Conservation (phyloP, 1,284 basidiomycete genomes). For the Cutaneotrichosporon spelunceum region DNA sequence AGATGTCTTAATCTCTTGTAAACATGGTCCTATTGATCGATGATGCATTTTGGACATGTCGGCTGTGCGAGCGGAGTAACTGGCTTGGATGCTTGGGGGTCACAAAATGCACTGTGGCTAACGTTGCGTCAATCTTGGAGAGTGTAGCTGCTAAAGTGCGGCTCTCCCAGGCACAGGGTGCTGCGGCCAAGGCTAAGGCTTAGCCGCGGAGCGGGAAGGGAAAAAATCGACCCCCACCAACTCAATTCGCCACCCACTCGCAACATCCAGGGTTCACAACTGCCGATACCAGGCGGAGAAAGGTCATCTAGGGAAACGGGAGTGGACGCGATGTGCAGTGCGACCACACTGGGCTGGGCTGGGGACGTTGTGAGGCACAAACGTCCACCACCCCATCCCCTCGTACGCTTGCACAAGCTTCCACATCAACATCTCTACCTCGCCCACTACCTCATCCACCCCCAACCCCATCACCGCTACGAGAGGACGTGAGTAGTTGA, state of each 20-base stretch:
- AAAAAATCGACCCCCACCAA: background rate
- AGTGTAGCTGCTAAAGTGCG: too few species aligned
- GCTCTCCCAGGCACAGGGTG: background rate
- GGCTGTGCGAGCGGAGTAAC: too few species aligned
- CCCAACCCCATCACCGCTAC: background rate
- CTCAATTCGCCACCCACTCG: background rate
- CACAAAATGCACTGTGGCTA: too few species aligned
- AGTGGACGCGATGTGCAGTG: too few species aligned
- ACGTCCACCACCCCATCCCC: background rate
- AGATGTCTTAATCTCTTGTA: too few species aligned
- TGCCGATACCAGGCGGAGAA: too few species aligned
- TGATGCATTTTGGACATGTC: too few species aligned
- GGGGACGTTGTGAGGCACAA: background rate
- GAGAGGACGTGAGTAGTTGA: background rate
- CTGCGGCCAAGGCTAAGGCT: background rate
- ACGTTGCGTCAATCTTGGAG: too few species aligned
- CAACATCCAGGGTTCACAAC: background rate
- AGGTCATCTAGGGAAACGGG: too few species aligned
- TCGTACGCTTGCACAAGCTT: background rate
- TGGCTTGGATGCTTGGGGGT: too few species aligned
- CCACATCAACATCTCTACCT: background rate
- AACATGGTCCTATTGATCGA: too few species aligned
- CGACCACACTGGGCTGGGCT: too few species aligned
- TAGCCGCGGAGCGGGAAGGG: background rate
- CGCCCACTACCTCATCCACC: background rate